phyloP scores from a whole-genome alignment of 257 asterid species.

The Cynanchum wilfordii region DNA sequence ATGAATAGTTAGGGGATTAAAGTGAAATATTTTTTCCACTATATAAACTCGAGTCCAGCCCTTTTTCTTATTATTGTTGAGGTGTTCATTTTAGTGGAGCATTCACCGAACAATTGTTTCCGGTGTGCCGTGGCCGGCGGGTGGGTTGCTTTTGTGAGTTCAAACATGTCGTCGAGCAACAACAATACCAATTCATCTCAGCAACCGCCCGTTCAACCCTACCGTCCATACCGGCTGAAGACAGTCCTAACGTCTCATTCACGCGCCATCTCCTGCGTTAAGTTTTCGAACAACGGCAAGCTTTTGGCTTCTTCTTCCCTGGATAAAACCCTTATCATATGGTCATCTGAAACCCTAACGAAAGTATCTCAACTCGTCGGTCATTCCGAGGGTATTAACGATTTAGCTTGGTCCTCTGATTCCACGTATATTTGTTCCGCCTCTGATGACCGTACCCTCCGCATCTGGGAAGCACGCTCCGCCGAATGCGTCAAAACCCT shows the following conservation, averaged over 20 bases:
- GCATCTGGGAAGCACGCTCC: constrained; percentile 78
- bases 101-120: too few species aligned
- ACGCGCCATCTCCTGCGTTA: constrained; percentile 68
- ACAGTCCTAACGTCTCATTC: constrained; percentile 50
- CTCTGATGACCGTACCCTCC: constrained; percentile 94
- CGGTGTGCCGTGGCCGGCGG: not conserved
- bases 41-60: not conserved
- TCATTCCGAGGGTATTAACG: constrained; percentile 80
- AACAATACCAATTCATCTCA: constrained; percentile 21
- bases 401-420: constrained; percentile 86
- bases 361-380: constrained; percentile 54
- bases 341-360: constrained; percentile 64
- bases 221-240: constrained; percentile 61
- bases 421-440: constrained; percentile 91
- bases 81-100: not conserved
- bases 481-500: constrained; percentile 76
- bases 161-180: constrained; percentile 49
- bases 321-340: constrained; percentile 77
- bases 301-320: constrained; percentile 82
- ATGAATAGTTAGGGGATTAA: too few species aligned
- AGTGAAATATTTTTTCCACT: too few species aligned
- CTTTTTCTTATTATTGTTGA: too few species aligned
- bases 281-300: constrained; percentile 70
- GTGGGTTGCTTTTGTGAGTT: not conserved
- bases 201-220: constrained; percentile 23